Evolutionary conservation across 225 moss, liverwort and hornwort genomes (phyloP).

Genomic region (Physcomitrellopsis africana): DNA sequence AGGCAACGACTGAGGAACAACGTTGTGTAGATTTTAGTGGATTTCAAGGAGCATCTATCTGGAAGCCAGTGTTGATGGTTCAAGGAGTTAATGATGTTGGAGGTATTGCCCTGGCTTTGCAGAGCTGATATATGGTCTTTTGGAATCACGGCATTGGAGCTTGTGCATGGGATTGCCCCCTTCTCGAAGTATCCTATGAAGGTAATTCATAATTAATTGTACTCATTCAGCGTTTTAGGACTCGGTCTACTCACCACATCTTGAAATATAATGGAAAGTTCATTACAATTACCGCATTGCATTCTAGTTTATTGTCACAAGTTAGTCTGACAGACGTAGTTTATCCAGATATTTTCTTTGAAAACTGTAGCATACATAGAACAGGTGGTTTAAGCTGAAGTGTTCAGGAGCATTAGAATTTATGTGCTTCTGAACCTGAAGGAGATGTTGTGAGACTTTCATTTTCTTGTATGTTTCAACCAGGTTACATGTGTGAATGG

Average conservation of each 20-base stretch:
- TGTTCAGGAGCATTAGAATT: background rate
- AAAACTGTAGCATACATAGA: background rate
- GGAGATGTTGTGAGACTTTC: constrained; percentile 12
- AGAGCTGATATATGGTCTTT: constrained; percentile 95
- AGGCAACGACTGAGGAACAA: constrained; percentile 12
- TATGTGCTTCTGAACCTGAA: background rate
- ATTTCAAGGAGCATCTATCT: constrained; percentile 10
- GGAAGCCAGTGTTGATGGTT: constrained; percentile 15
- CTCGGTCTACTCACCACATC: background rate
- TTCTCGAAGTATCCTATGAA: constrained; percentile 95
- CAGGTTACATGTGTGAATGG: constrained; percentile 19
- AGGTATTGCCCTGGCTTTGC: constrained; percentile 33
- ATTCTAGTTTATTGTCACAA: background rate
- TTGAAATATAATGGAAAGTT: background rate
- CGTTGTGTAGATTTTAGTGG: constrained; percentile 21
- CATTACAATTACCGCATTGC: background rate
- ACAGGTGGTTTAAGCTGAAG: too few relatives aligned
- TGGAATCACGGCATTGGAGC: constrained; percentile 94
- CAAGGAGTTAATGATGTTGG: constrained; percentile 30
- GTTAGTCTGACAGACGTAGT: background rate
- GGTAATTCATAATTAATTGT: constrained; percentile 39
- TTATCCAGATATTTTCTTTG: background rate
- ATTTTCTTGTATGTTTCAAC: background rate
- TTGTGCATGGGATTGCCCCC: constrained; percentile 77
- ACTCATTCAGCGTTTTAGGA: background rate